phyloP scores from a whole-genome alignment of 352 stramenopile species.

The Elongisporangium undulatum region DNA sequence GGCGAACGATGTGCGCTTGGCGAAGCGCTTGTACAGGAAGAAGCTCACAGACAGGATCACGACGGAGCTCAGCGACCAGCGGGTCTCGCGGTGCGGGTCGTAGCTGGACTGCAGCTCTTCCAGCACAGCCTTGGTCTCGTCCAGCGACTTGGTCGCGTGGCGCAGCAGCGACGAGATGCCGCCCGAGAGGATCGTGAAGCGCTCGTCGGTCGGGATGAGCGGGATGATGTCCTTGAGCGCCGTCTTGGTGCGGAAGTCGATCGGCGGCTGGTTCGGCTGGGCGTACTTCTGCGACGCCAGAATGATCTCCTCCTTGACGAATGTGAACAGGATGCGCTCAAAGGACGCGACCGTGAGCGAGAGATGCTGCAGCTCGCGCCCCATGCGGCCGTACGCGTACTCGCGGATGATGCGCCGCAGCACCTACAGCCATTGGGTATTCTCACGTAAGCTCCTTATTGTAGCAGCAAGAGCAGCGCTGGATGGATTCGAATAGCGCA shows the following conservation, averaged over 20 bases:
- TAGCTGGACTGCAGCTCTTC: slow-evolving; percentile 80
- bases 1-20: slow-evolving; percentile 58
- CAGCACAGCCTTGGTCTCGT: slow-evolving; percentile 76
- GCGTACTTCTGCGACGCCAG: slow-evolving; percentile 67
- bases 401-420: slow-evolving; percentile 83
- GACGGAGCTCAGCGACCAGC: slow-evolving; percentile 78
- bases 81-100: slow-evolving; percentile 78
- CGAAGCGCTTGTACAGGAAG: slow-evolving; percentile 72
- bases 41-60: slow-evolving; percentile 41
- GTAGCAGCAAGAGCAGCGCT: neutral
- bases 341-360: slow-evolving; percentile 83
- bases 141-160: slow-evolving; percentile 78
- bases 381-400: slow-evolving; percentile 78
- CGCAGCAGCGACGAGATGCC: slow-evolving; percentile 73
- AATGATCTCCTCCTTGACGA: slow-evolving; percentile 88
- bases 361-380: slow-evolving; percentile 79
- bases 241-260: slow-evolving; percentile 77
- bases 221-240: slow-evolving; percentile 88
- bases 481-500: neutral
- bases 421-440: slow-evolving; percentile 15
- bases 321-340: slow-evolving; percentile 82
- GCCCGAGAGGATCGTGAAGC: slow-evolving; percentile 78
- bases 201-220: slow-evolving; percentile 75
- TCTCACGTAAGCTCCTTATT: neutral
- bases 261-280: slow-evolving; percentile 22